Evolutionary conservation across 1,284 basidiomycete species (phyloP).

Genomic region (Rhodotorula mucilaginosa): DNA sequence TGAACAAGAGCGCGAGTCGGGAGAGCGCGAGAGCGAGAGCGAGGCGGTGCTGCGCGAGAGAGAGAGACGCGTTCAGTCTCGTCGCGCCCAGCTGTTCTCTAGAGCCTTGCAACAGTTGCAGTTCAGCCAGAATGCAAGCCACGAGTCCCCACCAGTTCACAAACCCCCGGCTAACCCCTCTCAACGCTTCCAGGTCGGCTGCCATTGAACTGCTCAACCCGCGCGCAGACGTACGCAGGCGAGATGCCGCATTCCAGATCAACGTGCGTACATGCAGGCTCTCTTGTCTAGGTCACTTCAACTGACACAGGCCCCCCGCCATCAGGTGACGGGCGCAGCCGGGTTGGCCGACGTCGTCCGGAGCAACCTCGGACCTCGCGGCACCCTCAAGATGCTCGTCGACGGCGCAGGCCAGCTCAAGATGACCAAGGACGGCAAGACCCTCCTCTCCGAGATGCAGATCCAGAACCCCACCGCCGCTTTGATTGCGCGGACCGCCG

Average conservation of each 20-base stretch:
- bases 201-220: constrained; percentile 34
- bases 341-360: constrained; percentile 97
- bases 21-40: too few relatives aligned
- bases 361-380: constrained; percentile 90
- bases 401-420: constrained; percentile 99
- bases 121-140: too few relatives aligned
- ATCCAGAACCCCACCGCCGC: constrained; percentile 99
- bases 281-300: too few relatives aligned
- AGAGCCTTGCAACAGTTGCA: too few relatives aligned
- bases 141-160: too few relatives aligned
- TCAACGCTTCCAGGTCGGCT: constrained; percentile 9
- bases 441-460: constrained; percentile 98
- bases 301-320: not conserved
- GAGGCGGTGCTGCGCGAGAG: too few relatives aligned
- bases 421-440: constrained; percentile 99
- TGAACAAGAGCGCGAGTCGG: too few relatives aligned
- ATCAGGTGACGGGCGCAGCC: constrained; percentile 72
- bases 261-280: constrained; percentile 8
- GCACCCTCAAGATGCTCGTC: constrained; percentile 98
- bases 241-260: constrained; percentile 38
- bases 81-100: too few relatives aligned
- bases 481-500: constrained; percentile 97
- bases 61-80: too few relatives aligned
- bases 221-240: constrained; percentile 29
- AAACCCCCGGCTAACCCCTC: too few relatives aligned